A percentile compares a stretch with the other conserved stretches of the same genome.
Conservation (phyloP, 148 eudicot species). For the Persicaria tinctoria region DNA sequence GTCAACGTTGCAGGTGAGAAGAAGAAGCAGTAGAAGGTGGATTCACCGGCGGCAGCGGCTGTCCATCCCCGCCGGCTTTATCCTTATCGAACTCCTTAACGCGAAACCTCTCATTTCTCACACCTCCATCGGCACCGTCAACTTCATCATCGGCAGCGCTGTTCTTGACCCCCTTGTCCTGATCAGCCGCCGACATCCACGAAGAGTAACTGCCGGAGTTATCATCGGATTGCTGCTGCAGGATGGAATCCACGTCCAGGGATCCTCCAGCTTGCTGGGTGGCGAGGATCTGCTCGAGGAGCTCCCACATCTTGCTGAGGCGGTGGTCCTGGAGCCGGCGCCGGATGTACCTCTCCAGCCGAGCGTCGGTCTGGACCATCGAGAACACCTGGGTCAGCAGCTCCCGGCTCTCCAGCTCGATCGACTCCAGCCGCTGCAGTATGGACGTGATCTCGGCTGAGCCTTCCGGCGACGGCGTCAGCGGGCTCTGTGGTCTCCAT, state of each 20-base stretch:
- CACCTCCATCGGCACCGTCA: no score
- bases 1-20: no score
- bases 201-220: neutral
- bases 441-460: neutral
- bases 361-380: slow-evolving; percentile 5
- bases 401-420: neutral
- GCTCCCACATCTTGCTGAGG: slow-evolving; percentile 13
- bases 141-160: no score
- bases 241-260: neutral
- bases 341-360: slow-evolving; percentile 8
- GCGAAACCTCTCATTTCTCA: no score
- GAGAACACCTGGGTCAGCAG: slow-evolving; percentile 4
- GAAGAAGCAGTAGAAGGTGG: no score
- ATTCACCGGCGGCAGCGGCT: no score
- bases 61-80: no score
- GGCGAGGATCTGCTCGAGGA: slow-evolving; percentile 9
- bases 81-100: no score
- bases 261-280: neutral
- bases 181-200: no score
- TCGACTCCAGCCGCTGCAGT: slow-evolving; percentile 8
- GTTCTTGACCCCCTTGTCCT: no score
- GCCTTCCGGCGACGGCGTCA: slow-evolving; percentile 13
- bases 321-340: neutral
- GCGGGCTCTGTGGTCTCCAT: neutral
- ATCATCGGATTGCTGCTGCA: neutral